These are phyloP conservation scores for Aspergillus calidoustus DNA, from an alignment of 2,329 filamentous ascomycete species.

Conservation along the genomic window DNA sequence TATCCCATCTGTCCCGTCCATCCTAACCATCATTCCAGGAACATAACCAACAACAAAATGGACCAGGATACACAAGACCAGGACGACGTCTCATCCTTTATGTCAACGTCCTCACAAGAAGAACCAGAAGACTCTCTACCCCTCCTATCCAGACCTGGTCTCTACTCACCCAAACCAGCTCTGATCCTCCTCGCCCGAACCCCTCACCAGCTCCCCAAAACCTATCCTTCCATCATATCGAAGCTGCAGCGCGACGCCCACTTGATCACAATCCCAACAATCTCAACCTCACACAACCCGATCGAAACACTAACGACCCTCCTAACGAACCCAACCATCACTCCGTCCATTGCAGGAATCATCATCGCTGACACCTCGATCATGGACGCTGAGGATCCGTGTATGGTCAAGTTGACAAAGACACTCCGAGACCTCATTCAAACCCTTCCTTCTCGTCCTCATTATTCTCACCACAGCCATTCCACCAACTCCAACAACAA, in stretches of 20 bases:
- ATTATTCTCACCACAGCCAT: background rate
- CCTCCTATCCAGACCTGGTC: background rate
- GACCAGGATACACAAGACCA: background rate
- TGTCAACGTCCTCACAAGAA: background rate
- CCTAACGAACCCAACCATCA: constrained; percentile 5
- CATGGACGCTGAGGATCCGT: constrained; percentile 10
- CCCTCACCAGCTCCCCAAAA: background rate
- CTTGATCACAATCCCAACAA: constrained; percentile 5
- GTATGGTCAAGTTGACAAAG: background rate
- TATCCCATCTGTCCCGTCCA: background rate
- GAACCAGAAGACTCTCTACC: background rate
- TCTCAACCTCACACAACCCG: background rate
- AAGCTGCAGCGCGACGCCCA: constrained; percentile 18
- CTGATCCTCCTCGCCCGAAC: constrained; percentile 11
- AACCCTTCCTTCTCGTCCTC: constrained; percentile 6
- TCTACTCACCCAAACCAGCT: background rate
- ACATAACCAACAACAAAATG: background rate
- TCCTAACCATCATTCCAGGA: background rate
- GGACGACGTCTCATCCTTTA: background rate
- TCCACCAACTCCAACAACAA: background rate
- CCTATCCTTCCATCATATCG: background rate
- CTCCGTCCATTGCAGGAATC: constrained; percentile 13
- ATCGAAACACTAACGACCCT: background rate
- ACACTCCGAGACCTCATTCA: background rate
- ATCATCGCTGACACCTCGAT: constrained; percentile 15